phyloP scores from a whole-genome alignment of 2,329 filamentous ascomycete genomes.

The Huntiella decipiens region DNA sequence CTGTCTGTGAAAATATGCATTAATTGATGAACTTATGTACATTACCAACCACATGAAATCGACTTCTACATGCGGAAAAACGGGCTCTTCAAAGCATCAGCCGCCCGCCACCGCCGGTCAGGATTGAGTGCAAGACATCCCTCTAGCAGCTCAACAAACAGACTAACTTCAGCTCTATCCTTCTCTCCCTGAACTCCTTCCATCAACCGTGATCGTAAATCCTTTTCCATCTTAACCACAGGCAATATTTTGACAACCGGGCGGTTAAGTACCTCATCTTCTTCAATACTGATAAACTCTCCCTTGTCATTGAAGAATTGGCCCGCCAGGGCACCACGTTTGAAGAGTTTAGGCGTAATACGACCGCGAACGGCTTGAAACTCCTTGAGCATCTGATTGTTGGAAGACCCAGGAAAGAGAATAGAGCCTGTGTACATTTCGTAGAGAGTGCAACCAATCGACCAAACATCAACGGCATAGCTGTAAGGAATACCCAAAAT shows the following conservation, averaged over 20 bases:
- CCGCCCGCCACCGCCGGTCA: constrained; percentile 74
- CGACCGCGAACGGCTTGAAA: constrained; percentile 95
- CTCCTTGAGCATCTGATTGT: constrained; percentile 93
- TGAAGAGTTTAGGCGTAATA: constrained; percentile 74
- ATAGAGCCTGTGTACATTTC: constrained; percentile 97
- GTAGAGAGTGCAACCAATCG: constrained; percentile 89
- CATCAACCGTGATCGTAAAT: constrained; percentile 63
- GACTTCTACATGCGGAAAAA: constrained; percentile 38
- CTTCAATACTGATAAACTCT: constrained; percentile 69
- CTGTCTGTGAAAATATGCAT: no score
- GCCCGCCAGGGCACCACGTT: constrained; percentile 55
- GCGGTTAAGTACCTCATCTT: constrained; percentile 73
- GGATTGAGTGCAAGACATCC: constrained; percentile 78
- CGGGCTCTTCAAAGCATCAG: constrained; percentile 72
- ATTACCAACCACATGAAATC: neutral
- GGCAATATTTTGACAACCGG: constrained; percentile 48
- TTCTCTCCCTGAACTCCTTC: constrained; percentile 54
- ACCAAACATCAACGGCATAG: constrained; percentile 92
- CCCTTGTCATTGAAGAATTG: constrained; percentile 71
- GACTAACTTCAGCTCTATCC: constrained; percentile 49
- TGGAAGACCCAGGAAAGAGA: constrained; percentile 81
- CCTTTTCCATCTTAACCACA: constrained; percentile 57
- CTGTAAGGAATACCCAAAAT: constrained; percentile 94
- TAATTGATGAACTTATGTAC: no score
- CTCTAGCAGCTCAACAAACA: constrained; percentile 76